phyloP scores from a whole-genome alignment of 257 asterid genomes.

The Primulina huaijiensis region DNA sequence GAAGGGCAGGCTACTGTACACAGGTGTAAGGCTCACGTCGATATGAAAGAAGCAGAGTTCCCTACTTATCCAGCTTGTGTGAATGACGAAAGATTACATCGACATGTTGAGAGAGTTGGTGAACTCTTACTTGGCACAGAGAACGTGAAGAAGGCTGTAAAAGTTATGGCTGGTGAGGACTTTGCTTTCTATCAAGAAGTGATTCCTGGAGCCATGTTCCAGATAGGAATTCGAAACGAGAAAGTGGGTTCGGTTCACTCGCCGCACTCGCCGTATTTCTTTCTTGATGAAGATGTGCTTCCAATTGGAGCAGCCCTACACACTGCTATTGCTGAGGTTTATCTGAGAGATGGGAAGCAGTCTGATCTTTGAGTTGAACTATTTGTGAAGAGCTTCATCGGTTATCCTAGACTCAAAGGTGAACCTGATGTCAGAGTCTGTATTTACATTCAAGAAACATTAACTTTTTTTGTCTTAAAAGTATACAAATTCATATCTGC shows the following conservation, averaged over 20 bases:
- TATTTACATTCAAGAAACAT: no score
- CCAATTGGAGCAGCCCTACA: conserved; percentile 68
- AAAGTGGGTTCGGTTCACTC: conserved; percentile 55
- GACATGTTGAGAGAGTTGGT: conserved; percentile 60
- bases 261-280: conserved; percentile 77
- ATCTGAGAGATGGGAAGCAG: conserved; percentile 32
- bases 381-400: background rate
- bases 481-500: no score
- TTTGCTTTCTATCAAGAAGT: conserved; percentile 72
- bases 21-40: conserved; percentile 53
- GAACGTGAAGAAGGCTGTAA: conserved; percentile 41
- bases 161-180: conserved; percentile 83
- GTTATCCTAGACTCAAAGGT: background rate
- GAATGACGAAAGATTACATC: conserved; percentile 53
- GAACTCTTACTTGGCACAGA: conserved; percentile 50
- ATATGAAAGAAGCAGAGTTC: conserved; percentile 47
- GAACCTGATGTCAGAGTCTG: background rate
- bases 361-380: conserved; percentile 1
- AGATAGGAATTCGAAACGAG: conserved; percentile 65
- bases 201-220: conserved; percentile 67
- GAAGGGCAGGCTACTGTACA: conserved; percentile 68
- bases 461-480: no score
- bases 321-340: conserved; percentile 40
- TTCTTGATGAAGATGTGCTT: conserved; percentile 68
- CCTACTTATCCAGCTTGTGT: conserved; percentile 67